Conservation (phyloP, 1,284 basidiomycete genomes). For the Malassezia slooffiae region DNA sequence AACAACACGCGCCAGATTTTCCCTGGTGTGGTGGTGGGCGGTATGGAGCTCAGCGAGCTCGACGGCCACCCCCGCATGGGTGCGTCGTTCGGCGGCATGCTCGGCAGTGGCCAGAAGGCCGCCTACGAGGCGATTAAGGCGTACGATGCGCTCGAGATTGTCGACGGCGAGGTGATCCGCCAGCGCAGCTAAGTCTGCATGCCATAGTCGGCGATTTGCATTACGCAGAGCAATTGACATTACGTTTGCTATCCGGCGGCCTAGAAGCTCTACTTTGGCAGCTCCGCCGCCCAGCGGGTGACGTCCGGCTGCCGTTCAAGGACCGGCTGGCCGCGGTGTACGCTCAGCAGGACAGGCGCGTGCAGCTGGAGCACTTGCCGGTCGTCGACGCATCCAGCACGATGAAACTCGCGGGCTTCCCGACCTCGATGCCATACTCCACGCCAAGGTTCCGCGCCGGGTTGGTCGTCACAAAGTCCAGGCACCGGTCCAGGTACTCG, state of each 20-base stretch:
- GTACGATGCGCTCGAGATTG: slow-evolving; percentile 55
- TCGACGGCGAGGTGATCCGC: slow-evolving; percentile 58
- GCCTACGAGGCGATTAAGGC: slow-evolving; percentile 62
- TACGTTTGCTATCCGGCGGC: too few relatives aligned
- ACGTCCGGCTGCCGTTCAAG: neutral
- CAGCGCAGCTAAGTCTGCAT: too few relatives aligned
- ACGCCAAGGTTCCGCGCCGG: neutral
- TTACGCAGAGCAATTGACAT: too few relatives aligned
- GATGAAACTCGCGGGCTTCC: neutral
- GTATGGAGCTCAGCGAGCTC: slow-evolving; percentile 74
- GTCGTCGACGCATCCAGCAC: slow-evolving; percentile 1
- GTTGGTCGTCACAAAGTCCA: slow-evolving; percentile 1
- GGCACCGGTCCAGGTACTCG: slow-evolving; percentile 1
- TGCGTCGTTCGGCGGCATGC: slow-evolving; percentile 64
- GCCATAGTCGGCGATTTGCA: too few relatives aligned
- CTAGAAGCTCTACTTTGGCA: too few relatives aligned
- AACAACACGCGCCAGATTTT: slow-evolving; percentile 64
- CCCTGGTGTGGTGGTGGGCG: slow-evolving; percentile 62
- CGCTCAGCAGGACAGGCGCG: neutral
- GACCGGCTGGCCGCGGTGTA: neutral
- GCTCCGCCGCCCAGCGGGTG: neutral
- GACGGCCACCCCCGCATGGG: slow-evolving; percentile 61
- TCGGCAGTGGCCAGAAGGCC: slow-evolving; percentile 66
- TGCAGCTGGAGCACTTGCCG: neutral
- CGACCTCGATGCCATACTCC: neutral